A percentile compares a stretch with the other conserved stretches of the same genome.
phyloP scores from a whole-genome alignment of 441 rosid genomes.

The Erysimum pusillum region DNA sequence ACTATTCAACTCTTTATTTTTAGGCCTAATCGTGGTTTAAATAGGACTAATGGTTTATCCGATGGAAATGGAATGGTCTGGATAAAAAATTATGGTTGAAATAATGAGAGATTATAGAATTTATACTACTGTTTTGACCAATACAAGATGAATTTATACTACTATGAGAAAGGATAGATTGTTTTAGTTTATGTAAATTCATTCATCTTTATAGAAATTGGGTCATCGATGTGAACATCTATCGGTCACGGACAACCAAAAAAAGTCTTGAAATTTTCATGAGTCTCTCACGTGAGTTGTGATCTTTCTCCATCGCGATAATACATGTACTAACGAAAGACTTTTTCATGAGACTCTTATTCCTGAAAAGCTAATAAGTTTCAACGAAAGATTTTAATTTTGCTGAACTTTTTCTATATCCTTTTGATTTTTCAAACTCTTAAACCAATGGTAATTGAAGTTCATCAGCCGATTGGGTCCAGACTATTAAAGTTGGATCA shows the following conservation, averaged over 20 bases:
- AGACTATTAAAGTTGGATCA: not conserved
- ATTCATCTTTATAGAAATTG: not conserved
- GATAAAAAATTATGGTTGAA: not conserved
- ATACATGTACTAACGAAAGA: constrained; percentile 6
- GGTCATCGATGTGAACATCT: constrained; percentile 35
- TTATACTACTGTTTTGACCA: not conserved
- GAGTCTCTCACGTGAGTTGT: constrained; percentile 22
- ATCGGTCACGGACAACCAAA: constrained; percentile 37
- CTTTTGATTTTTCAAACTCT: constrained; percentile 22
- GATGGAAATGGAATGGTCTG: not conserved
- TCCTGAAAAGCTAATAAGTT: not conserved
- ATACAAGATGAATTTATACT: not conserved
- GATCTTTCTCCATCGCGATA: constrained; percentile 32
- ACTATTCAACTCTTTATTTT: not conserved
- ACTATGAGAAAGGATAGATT: not conserved
- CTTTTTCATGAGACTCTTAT: not conserved
- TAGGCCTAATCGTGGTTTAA: not conserved
- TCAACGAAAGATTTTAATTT: constrained; percentile 20
- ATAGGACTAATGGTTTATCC: not conserved
- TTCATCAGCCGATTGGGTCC: constrained; percentile 14
- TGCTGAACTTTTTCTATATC: not conserved
- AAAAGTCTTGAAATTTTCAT: constrained; percentile 28
- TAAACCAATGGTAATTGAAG: not conserved
- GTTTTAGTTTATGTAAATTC: not conserved
- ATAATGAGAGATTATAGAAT: not conserved